Evolutionary conservation across 2,329 filamentous ascomycete genomes (phyloP), one percentile per base, ranked within the genome.

Genomic region (Fusarium mangiferae): DNA sequence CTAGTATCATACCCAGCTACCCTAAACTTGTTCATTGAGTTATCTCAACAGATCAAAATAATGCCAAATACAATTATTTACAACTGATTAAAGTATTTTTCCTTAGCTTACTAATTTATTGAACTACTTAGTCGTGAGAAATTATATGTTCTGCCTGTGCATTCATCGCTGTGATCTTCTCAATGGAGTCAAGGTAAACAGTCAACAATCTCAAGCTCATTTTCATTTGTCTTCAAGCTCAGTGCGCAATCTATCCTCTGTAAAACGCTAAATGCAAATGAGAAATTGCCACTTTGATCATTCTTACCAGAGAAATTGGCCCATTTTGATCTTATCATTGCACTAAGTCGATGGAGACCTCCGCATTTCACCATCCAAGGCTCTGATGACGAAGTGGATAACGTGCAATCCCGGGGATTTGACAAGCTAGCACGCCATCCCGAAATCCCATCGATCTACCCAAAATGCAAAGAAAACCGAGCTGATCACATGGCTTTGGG

Each of bases 361-460:
- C 58, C 26, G 38, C 28, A 49, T 68, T 51, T 28, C 35, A 35
- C 6, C 28, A 67, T 38, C 6, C 6, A 46, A 13, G 46, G 35
- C 22, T 8, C 14, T n/a, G 11, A 45, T 54, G 33, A 67, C 30
- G 48, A 39, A 54, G 46, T 68, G 52, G 65, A 66, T 41, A 66
- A 24, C 51, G 41, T 14, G 33, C 17, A 44, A 67, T 52, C n/a
- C 26, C 18, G 36, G 61, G 61, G 45, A 30, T 39, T 42, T 52
- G 33, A 42, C 14, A 36, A 38, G 60, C 51, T 44, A 59, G 63
- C 66, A 68, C 66, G 66, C 35, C 66, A 68, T 68, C 41, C 22
- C 35, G 26, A 17, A 13, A 1, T 35, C 4, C 7, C 39, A 58
- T 26, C 3, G 26, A 62, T 46, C 26, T 46, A 15, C 33, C 7